A percentile compares a stretch with the other conserved stretches of the same genome.
phyloP scores from a whole-genome alignment of 1,284 basidiomycete genomes.

The Pseudozyma pruni region DNA sequence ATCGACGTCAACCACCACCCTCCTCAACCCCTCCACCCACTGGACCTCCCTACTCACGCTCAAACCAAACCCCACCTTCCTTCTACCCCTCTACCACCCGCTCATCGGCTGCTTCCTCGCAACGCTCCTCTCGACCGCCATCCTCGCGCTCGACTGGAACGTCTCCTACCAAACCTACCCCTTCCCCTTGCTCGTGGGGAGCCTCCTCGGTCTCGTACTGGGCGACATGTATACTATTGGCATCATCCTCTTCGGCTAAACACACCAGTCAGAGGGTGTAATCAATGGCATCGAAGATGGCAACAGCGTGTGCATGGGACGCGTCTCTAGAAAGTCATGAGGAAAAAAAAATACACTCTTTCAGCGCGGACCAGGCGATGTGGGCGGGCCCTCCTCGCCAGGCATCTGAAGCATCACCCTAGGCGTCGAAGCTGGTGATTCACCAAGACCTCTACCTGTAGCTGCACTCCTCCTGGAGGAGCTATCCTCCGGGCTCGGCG shows the following conservation, averaged over 20 bases:
- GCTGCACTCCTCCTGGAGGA: too few species aligned
- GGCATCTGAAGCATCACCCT: conserved; percentile 26
- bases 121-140: conserved; percentile 7
- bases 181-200: conserved; percentile 25
- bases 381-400: conserved; percentile 12
- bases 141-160: conserved; percentile 30
- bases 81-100: conserved; percentile 30
- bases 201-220: neutral
- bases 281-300: neutral
- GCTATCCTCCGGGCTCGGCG: too few species aligned
- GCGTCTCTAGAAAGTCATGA: too few species aligned
- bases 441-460: neutral
- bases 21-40: neutral
- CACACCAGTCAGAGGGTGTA: too few species aligned
- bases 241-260: conserved; percentile 24
- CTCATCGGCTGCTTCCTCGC: neutral
- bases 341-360: too few species aligned
- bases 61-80: conserved; percentile 18
- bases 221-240: conserved; percentile 15
- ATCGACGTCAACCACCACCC: conserved; percentile 1
- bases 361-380: conserved; percentile 21
- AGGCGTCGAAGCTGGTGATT: conserved; percentile 13
- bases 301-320: neutral
- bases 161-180: conserved; percentile 36
- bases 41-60: conserved; percentile 17